Evolutionary conservation across 225 moss, liverwort and hornwort species (phyloP).

Genomic region (Climacium dendroides): DNA sequence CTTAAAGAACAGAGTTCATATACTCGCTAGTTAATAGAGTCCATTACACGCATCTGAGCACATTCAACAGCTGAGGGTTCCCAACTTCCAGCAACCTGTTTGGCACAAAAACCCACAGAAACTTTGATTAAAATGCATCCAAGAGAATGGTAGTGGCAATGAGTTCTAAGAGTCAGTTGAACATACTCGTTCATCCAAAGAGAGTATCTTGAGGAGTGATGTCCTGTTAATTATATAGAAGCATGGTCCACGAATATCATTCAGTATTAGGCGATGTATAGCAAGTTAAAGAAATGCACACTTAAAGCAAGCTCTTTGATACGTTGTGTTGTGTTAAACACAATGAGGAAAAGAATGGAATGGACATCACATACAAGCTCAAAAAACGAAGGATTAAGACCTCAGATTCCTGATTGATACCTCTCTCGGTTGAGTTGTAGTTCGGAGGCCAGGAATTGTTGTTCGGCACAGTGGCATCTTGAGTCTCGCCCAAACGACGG

Average conservation of each 20-base stretch:
- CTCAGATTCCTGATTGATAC: not conserved
- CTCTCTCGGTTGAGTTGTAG: conserved; percentile 21
- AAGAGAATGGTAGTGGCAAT: not conserved
- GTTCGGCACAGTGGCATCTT: conserved; percentile 5
- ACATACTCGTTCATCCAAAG: not conserved
- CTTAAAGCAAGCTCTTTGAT: not conserved
- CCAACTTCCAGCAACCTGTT: conserved; percentile 32
- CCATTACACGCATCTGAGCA: not conserved
- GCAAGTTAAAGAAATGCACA: not conserved
- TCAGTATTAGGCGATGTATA: not conserved
- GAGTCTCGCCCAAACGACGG: conserved; percentile 1
- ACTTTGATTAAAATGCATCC: not conserved
- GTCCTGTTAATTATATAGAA: not conserved
- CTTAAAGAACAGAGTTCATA: not conserved
- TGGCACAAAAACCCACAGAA: not conserved
- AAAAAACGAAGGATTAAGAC: not conserved
- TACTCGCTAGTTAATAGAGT: not conserved
- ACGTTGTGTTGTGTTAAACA: not conserved
- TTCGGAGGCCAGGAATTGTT: conserved; percentile 20
- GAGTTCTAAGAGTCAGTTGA: not conserved
- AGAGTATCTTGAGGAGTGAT: not conserved
- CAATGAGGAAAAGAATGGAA: not conserved
- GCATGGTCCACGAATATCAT: not conserved
- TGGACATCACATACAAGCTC: not conserved
- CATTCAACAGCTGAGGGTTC: conserved; percentile 19